These are phyloP conservation scores for Candida tallmaniae DNA, from an alignment of 805 yeast genomes.

Conservation along the genomic window DNA sequence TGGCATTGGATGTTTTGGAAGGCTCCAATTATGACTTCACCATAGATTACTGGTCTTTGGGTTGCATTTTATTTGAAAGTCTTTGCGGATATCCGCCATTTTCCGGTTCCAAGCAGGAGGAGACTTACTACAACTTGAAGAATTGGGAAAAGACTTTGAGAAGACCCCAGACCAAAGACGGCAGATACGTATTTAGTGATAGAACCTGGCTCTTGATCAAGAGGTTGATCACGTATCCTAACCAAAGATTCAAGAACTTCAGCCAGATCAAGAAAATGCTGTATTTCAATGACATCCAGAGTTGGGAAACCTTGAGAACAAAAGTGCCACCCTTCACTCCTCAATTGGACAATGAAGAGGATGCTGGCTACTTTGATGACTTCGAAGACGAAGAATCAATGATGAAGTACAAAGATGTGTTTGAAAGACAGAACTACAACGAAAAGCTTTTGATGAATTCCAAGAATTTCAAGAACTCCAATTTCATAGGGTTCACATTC, in stretches of 20 bases:
- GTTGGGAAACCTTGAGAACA: constrained; percentile 66
- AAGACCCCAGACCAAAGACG: constrained; percentile 89
- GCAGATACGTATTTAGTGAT: constrained; percentile 88
- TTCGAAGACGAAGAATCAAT: constrained; percentile 93
- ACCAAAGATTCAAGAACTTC: constrained; percentile 68
- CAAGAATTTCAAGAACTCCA: constrained; percentile 38
- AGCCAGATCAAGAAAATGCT: constrained; percentile 75
- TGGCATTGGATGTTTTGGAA: constrained; percentile 96
- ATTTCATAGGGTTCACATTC: constrained; percentile 93
- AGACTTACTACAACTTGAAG: constrained; percentile 88
- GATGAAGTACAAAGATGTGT: constrained; percentile 96
- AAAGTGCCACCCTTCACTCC: constrained; percentile 94
- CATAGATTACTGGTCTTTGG: constrained; percentile 97
- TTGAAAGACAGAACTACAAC: constrained; percentile 83
- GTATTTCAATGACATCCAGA: constrained; percentile 72
- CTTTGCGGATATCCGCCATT: constrained; percentile 97
- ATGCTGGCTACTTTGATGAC: constrained; percentile 98
- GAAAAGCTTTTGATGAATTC: constrained; percentile 65
- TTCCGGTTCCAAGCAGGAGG: constrained; percentile 89
- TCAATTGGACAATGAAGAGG: constrained; percentile 93
- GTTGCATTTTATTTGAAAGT: constrained; percentile 95
- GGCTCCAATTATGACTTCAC: constrained; percentile 93
- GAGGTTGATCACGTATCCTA: constrained; percentile 74
- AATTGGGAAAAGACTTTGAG: constrained; percentile 86
- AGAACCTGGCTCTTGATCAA: constrained; percentile 91